Conservation (phyloP, 2,329 filamentous ascomycete species). For the Ceratocystis variospora region DNA sequence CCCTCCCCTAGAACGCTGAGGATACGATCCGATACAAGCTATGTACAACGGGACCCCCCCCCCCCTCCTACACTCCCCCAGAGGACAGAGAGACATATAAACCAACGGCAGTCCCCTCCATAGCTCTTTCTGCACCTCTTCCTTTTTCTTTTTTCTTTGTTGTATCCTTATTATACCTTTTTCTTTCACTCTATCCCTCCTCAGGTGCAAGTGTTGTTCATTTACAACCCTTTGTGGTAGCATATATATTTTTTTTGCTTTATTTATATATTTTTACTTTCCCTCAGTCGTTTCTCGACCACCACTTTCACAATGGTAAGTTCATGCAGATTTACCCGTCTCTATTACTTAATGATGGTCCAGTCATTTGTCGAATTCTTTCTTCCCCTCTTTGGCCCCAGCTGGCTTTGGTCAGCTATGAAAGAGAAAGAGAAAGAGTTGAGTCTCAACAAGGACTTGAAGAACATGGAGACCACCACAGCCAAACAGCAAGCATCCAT, state of each 20-base stretch:
- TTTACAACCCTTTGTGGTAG: slow-evolving; percentile 2
- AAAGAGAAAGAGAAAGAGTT: neutral
- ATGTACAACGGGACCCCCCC: neutral
- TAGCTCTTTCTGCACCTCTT: neutral
- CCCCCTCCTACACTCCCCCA: neutral
- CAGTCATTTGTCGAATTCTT: slow-evolving; percentile 1
- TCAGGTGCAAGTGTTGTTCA: slow-evolving; percentile 13
- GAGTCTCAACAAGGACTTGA: slow-evolving; percentile 8
- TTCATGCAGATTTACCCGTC: neutral
- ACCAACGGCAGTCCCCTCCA: slow-evolving; percentile 8
- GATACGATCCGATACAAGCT: slow-evolving; percentile 3
- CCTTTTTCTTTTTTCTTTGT: slow-evolving; percentile 16
- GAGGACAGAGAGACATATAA: slow-evolving; percentile 13
- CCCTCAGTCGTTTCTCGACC: slow-evolving; percentile 10
- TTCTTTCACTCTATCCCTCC: slow-evolving; percentile 8
- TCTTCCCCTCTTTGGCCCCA: neutral
- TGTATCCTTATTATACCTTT: slow-evolving; percentile 13
- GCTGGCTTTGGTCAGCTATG: neutral
- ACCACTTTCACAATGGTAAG: slow-evolving; percentile 15
- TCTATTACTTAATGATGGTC: neutral
- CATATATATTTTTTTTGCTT: slow-evolving; percentile 6
- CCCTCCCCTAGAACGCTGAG: neutral
- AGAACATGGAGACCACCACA: neutral
- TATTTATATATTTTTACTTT: slow-evolving; percentile 13
- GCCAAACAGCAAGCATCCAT: neutral